Percentiles rank a stretch among this genome's conserved stretches.
These are phyloP conservation scores for Xylariaceae sp. DNA, from an alignment of 2,329 filamentous ascomycete genomes.

Conservation along the genomic window DNA sequence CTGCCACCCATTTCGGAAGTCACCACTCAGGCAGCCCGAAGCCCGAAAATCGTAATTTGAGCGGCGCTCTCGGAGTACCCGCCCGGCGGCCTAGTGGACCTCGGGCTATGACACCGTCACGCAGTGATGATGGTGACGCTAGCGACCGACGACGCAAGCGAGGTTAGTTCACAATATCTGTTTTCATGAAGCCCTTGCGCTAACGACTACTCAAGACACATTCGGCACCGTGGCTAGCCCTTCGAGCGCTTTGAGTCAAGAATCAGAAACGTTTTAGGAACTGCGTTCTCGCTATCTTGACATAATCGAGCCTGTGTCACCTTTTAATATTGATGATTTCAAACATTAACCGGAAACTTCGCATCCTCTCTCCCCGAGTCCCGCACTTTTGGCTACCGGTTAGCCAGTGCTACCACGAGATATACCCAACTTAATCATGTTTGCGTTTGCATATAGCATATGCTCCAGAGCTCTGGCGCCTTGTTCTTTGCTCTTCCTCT, in stretches of 20 bases:
- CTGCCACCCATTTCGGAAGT: conserved; percentile 44
- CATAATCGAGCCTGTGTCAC: conserved; percentile 27
- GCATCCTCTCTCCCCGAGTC: background rate
- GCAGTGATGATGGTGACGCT: conserved; percentile 43
- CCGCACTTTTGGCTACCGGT: conserved; percentile 14
- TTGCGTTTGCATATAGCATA: background rate
- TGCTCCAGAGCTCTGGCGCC: no score
- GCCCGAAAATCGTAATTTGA: conserved; percentile 57
- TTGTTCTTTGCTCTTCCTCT: conserved; percentile 2
- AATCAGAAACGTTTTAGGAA: conserved; percentile 53
- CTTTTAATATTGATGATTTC: conserved; percentile 32
- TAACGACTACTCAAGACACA: conserved; percentile 41
- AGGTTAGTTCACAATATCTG: conserved; percentile 41
- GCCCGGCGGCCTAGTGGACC: conserved; percentile 56
- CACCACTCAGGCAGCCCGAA: conserved; percentile 51
- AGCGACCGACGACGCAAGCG: conserved; percentile 55
- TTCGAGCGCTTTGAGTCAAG: conserved; percentile 40
- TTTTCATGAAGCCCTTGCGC: background rate
- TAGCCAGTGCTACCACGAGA: conserved; percentile 5
- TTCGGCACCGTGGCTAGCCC: conserved; percentile 47
- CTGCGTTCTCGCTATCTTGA: conserved; percentile 29
- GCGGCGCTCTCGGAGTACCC: conserved; percentile 50
- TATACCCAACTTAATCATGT: background rate
- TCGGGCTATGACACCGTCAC: conserved; percentile 58
- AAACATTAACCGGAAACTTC: conserved; percentile 9